A percentile compares a stretch with the other conserved stretches of the same genome.
Conservation (phyloP, 176 grass and related monocot genomes). For the Carex parvula region DNA sequence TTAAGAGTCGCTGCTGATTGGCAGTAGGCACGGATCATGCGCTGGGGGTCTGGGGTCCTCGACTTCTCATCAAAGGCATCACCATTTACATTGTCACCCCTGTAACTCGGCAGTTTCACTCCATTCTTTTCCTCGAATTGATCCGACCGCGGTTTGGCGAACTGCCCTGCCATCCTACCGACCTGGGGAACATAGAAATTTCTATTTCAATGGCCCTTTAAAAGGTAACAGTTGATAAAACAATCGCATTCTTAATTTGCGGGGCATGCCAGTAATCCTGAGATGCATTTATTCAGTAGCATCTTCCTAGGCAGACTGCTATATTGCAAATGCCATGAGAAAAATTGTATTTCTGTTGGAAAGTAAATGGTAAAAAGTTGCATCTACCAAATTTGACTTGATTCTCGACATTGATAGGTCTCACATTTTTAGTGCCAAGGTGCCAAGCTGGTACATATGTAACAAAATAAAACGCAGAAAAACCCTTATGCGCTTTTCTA, state of each 20-base stretch:
- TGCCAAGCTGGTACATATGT: neutral
- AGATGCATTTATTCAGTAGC: neutral
- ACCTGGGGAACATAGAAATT: conserved; percentile 33
- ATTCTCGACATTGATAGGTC: neutral
- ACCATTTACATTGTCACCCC: conserved; percentile 89
- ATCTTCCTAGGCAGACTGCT: neutral
- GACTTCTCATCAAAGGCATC: conserved; percentile 71
- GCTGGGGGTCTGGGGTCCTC: conserved; percentile 68
- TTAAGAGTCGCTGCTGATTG: conserved; percentile 87
- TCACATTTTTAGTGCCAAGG: neutral
- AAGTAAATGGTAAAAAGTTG: neutral
- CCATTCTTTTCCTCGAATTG: conserved; percentile 66
- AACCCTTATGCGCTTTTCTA: neutral
- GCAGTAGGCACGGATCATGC: conserved; percentile 80
- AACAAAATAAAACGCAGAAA: neutral
- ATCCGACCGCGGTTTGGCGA: conserved; percentile 88
- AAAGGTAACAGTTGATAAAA: neutral
- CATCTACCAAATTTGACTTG: neutral
- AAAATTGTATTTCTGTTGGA: neutral
- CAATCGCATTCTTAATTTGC: conserved; percentile 4
- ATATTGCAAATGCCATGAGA: neutral
- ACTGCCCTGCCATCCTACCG: conserved; percentile 95
- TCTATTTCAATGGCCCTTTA: neutral
- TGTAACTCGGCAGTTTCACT: conserved; percentile 94
- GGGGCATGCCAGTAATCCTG: neutral